Percentiles rank a stretch among this genome's conserved stretches.
These are phyloP conservation scores for Fraxinus americana DNA, from an alignment of 257 asterid species.

Conservation along the genomic window DNA sequence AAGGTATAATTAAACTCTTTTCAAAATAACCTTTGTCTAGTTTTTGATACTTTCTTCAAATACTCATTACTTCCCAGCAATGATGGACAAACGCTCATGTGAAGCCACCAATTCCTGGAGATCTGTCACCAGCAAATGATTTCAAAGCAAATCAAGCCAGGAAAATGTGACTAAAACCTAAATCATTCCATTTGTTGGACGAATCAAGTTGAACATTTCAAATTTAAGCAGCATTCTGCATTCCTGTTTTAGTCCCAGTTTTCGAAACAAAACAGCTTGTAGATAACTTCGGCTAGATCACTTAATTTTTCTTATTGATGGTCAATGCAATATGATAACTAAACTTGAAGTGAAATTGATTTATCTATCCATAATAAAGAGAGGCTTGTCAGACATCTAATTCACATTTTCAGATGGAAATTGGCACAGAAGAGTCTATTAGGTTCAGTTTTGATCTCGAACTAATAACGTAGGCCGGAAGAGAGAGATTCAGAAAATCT, in stretches of 20 bases:
- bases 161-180: neutral
- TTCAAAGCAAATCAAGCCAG: neutral
- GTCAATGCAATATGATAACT: neutral
- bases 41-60: neutral
- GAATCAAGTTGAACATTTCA: neutral
- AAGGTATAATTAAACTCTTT: neutral
- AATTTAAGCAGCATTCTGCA: neutral
- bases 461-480: no score
- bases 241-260: neutral
- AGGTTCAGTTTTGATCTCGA: no score
- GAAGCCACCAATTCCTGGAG: neutral
- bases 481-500: no score
- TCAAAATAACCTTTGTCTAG: neutral
- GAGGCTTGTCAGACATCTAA: neutral
- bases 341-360: neutral
- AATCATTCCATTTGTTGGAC: neutral
- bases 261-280: no score
- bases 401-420: neutral
- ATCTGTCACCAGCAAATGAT: neutral
- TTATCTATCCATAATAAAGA: neutral
- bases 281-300: neutral
- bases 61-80: neutral
- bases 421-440: neutral
- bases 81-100: neutral
- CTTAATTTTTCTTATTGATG: neutral